Evolutionary conservation across 176 grass and related monocot genomes (phyloP).

Genomic region (Alopecurus myosuroides): DNA sequence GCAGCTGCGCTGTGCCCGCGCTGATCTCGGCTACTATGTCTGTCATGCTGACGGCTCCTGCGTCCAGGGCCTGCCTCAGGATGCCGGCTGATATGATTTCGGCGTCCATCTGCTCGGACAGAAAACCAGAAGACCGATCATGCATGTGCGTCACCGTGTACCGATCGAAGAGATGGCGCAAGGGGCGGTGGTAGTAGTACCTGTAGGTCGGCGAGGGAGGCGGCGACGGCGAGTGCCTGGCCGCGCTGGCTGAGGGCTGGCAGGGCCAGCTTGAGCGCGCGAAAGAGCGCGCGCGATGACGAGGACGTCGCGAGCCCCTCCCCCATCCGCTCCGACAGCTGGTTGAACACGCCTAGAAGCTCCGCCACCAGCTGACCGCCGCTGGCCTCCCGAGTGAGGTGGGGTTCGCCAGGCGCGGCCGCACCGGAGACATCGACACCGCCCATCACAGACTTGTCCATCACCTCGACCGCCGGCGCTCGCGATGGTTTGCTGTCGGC

Average conservation of each 20-base stretch:
- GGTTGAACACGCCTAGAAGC: slow-evolving; percentile 72
- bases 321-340: slow-evolving; percentile 69
- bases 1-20: slow-evolving; percentile 42
- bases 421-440: no score
- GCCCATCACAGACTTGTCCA: no score
- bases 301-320: slow-evolving; percentile 52
- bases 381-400: background rate
- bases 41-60: slow-evolving; percentile 46
- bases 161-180: no score
- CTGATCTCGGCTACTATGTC: slow-evolving; percentile 65
- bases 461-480: no score
- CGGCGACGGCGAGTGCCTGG: slow-evolving; percentile 58
- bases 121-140: background rate
- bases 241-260: slow-evolving; percentile 48
- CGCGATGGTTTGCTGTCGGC: no score
- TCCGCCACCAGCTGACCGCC: slow-evolving; percentile 79
- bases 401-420: no score
- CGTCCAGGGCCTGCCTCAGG: slow-evolving; percentile 65
- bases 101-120: slow-evolving; percentile 67
- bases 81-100: slow-evolving; percentile 84
- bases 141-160: no score
- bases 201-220: slow-evolving; percentile 79
- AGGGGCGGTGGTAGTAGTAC: background rate
- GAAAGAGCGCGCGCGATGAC: slow-evolving; percentile 72
- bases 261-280: slow-evolving; percentile 66